These are phyloP conservation scores for Geranium brycei DNA, from an alignment of 345 rosid species.

Conservation along the genomic window DNA sequence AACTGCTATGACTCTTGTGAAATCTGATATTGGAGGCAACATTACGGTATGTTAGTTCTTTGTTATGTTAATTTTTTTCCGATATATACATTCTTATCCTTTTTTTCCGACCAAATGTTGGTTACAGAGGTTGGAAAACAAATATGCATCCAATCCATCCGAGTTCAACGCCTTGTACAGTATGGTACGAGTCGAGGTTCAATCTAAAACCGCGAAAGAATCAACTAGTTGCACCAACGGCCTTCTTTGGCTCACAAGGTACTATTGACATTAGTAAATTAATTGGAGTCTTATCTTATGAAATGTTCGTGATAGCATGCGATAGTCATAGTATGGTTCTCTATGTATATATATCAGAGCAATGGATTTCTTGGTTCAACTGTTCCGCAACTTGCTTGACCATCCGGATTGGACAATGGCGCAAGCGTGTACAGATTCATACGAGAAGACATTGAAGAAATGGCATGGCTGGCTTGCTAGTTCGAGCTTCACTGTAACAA, in stretches of 20 bases:
- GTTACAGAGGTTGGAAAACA: conserved; percentile 74
- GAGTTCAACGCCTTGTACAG: conserved; percentile 54
- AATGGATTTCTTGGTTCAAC: conserved; percentile 87
- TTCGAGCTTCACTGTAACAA: conserved; percentile 62
- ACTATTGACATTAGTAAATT: neutral
- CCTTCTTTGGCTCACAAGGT: conserved; percentile 98
- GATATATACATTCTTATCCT: neutral
- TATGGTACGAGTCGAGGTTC: conserved; percentile 71
- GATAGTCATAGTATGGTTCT: neutral
- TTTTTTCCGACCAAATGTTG: neutral
- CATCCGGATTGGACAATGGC: conserved; percentile 90
- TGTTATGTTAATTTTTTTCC: neutral
- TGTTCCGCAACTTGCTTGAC: conserved; percentile 67
- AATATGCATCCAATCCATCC: conserved; percentile 49
- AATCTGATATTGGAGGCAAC: conserved; percentile 83
- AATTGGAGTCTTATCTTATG: neutral
- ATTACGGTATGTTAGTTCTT: conserved; percentile 37
- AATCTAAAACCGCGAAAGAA: conserved; percentile 57
- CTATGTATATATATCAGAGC: conserved; percentile 38
- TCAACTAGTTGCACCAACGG: conserved; percentile 93
- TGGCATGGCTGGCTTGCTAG: conserved; percentile 97
- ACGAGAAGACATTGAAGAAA: conserved; percentile 73
- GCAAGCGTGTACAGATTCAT: conserved; percentile 74
- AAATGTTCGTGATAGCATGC: neutral
- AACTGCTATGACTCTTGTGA: conserved; percentile 79